These are phyloP conservation scores for Dichotomocladium elegans DNA, from an alignment of 371 early-diverging fungal genomes.

Conservation along the genomic window DNA sequence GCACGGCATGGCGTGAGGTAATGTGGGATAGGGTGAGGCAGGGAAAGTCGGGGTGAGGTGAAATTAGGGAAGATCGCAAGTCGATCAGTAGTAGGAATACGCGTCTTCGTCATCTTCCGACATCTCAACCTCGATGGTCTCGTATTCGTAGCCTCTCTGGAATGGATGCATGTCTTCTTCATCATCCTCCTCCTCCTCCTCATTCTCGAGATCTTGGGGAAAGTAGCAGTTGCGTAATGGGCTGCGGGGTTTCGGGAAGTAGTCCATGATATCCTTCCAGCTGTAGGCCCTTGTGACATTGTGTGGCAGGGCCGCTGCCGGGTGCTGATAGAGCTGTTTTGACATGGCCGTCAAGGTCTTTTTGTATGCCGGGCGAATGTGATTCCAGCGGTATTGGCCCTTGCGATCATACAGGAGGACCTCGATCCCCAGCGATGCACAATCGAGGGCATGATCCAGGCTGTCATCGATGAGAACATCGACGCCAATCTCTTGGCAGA, in stretches of 20 bases:
- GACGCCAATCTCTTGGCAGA: constrained; percentile 49
- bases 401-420: constrained; percentile 49
- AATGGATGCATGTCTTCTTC: not conserved
- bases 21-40: not conserved
- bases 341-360: constrained; percentile 25
- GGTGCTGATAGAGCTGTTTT: constrained; percentile 21
- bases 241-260: constrained; percentile 41
- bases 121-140: constrained; percentile 22
- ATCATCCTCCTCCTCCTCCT: constrained; percentile 26
- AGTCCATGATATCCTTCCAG: constrained; percentile 41
- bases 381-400: constrained; percentile 47
- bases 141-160: constrained; percentile 13
- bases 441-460: constrained; percentile 44
- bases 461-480: constrained; percentile 50
- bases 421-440: constrained; percentile 40
- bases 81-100: not conserved
- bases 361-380: constrained; percentile 2
- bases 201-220: constrained; percentile 18
- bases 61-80: not conserved
- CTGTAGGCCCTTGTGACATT: constrained; percentile 36
- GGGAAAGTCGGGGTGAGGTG: not conserved
- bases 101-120: constrained; percentile 13
- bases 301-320: constrained; percentile 18
- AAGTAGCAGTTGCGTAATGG: constrained; percentile 33
- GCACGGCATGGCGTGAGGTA: too few species aligned